phyloP scores from a whole-genome alignment of 139 green algal genomes.

The Gonium pectorale region DNA sequence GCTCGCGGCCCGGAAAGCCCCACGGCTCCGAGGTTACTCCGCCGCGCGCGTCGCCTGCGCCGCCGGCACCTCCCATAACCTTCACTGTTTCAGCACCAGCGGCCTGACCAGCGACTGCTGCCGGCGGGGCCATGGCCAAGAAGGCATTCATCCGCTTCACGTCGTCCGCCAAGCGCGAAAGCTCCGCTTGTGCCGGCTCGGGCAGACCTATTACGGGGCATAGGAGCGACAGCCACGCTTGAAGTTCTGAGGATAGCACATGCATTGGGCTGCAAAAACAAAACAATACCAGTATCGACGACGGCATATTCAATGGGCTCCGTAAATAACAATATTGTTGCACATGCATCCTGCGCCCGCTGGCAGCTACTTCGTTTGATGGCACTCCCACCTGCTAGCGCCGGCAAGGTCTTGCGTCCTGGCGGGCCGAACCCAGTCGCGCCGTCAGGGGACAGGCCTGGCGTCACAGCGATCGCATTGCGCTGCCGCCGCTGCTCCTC shows the following conservation, averaged over 20 bases:
- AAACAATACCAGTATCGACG: too few relatives aligned
- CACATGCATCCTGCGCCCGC: background rate
- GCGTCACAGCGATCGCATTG: conserved; percentile 12
- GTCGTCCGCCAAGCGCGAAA: conserved; percentile 13
- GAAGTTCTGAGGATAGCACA: too few relatives aligned
- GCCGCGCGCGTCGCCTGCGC: background rate
- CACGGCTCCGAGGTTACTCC: conserved; percentile 6
- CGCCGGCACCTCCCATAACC: background rate
- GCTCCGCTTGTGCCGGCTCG: conserved; percentile 11
- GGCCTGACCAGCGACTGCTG: background rate
- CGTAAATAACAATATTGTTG: too few relatives aligned
- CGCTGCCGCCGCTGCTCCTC: background rate
- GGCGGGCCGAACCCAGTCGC: background rate
- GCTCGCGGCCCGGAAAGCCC: conserved; percentile 18
- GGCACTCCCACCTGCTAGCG: background rate
- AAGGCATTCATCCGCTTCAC: conserved; percentile 33
- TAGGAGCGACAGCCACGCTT: too few relatives aligned
- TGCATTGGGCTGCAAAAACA: background rate
- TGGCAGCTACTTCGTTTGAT: background rate
- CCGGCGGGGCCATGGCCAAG: conserved; percentile 2
- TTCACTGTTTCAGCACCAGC: background rate
- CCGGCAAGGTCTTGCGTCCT: background rate
- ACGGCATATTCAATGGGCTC: too few relatives aligned
- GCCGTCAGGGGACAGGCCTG: background rate
- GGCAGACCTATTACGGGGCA: conserved; percentile 27